Percentiles rank a stretch among this genome's conserved stretches.
These are phyloP conservation scores for Phanerodontia chrysosporium DNA, from an alignment of 768 basidiomycete genomes.

Conservation along the genomic window DNA sequence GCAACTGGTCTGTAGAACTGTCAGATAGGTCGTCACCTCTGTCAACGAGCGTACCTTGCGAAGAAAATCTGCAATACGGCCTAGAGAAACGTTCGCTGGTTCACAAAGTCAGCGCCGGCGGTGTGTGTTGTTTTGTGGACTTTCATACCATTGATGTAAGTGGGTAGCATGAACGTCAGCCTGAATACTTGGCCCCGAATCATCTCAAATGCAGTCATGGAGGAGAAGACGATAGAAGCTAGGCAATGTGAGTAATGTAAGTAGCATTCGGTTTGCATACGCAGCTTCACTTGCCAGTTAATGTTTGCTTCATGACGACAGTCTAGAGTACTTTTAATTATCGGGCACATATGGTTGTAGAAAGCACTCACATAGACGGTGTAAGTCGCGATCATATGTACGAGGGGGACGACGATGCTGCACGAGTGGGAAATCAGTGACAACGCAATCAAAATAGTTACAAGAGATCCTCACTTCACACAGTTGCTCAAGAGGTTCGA, in stretches of 20 bases:
- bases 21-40: too few species aligned
- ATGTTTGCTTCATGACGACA: constrained; percentile 30
- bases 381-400: constrained; percentile 65
- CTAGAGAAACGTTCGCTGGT: constrained; percentile 15
- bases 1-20: constrained; percentile 42
- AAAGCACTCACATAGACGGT: constrained; percentile 44
- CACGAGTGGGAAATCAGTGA: background rate
- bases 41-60: constrained; percentile 7
- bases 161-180: background rate
- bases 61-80: constrained; percentile 13
- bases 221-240: constrained; percentile 15
- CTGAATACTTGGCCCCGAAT: constrained; percentile 2
- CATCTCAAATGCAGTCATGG: constrained; percentile 10
- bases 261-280: background rate
- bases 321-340: constrained; percentile 20
- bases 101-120: background rate
- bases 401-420: constrained; percentile 57
- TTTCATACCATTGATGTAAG: constrained; percentile 7
- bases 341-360: background rate
- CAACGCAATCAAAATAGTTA: background rate
- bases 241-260: background rate
- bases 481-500: constrained; percentile 42
- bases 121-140: too few species aligned
- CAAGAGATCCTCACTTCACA: constrained; percentile 34
- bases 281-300: background rate